Conservation (phyloP, 2,329 filamentous ascomycete species). For the Metarhizium brunneum region DNA sequence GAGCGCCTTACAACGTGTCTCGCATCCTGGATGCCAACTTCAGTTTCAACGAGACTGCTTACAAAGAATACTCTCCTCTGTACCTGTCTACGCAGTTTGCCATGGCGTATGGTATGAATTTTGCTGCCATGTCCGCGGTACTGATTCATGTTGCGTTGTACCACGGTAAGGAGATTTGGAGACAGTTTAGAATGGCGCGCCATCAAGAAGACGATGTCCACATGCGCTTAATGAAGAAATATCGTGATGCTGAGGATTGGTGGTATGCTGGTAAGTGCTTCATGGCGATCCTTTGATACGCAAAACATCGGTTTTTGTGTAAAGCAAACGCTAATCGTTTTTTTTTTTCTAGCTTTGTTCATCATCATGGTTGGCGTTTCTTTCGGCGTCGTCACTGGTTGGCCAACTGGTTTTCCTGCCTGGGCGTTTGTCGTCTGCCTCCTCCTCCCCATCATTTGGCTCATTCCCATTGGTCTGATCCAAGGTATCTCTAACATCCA, state of each 20-base stretch:
- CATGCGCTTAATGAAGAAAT: constrained; percentile 54
- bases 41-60: constrained; percentile 51
- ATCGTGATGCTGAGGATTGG: constrained; percentile 49
- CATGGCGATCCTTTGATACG: neutral
- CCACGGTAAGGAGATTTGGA: constrained; percentile 45
- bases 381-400: constrained; percentile 43
- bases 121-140: constrained; percentile 56
- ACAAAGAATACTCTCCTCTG: constrained; percentile 55
- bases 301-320: neutral
- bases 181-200: constrained; percentile 44
- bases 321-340: neutral
- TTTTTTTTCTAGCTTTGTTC: constrained; percentile 29
- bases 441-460: constrained; percentile 46
- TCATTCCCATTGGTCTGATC: constrained; percentile 51
- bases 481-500: constrained; percentile 54
- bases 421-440: constrained; percentile 51
- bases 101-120: constrained; percentile 52
- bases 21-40: constrained; percentile 47
- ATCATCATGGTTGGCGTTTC: constrained; percentile 44
- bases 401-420: constrained; percentile 47
- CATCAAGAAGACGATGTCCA: constrained; percentile 49
- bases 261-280: constrained; percentile 43
- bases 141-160: constrained; percentile 47
- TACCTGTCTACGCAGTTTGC: constrained; percentile 55
- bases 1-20: constrained; percentile 47